Evolutionary conservation across 495 filamentous ascomycete genomes (phyloP), one percentile per base, ranked within the genome.

Genomic region (Daldinia caldariorum): DNA sequence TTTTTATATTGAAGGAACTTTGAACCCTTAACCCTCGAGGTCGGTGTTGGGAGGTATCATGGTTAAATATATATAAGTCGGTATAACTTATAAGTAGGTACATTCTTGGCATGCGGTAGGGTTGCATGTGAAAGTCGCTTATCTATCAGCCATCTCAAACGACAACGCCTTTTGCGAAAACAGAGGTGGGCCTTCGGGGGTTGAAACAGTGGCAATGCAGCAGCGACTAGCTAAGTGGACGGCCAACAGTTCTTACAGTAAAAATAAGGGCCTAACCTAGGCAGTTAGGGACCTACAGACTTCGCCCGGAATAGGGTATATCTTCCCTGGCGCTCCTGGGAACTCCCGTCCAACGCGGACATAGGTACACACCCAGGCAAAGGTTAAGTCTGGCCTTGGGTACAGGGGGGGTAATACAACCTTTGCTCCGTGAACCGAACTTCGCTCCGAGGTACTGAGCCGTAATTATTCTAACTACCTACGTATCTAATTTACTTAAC

Each of bases 51-150:
- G 16, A 10, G 3, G 26, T 26, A 26, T 35, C 34, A 35, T 35
- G 34, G 34, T 26, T 45, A 38, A 45, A 16, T 16, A 47, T 47
- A 16, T 16, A 47, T 47, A 47, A 4, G 18, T 47, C 10, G 43
- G 43, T 47, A 47, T 9, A 22, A 20, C n/a, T n/a, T n/a, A n/a
- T n/a, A n/a, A n/a, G n/a, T n/a, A n/a, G n/a, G 43, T 47, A 47
- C 18, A 8, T 47, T 47, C 31, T 34, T 37, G 16, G 18, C 53
- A 56, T 37, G 45, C 56, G 38, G 57, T 43, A 53, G 34, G 62
- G 59, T 72, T 58, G 65, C 70, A 72, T 69, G 70, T 72, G 70
- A 72, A 72, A 72, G 18, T 65, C 61, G 60, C 41, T 62, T 69
- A 62, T 69, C 61, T 58, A 56, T 55, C 16, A n/a, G 16, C 9